Conservation (phyloP, 495 filamentous ascomycete species). For the Podospora pseudocomata region DNA sequence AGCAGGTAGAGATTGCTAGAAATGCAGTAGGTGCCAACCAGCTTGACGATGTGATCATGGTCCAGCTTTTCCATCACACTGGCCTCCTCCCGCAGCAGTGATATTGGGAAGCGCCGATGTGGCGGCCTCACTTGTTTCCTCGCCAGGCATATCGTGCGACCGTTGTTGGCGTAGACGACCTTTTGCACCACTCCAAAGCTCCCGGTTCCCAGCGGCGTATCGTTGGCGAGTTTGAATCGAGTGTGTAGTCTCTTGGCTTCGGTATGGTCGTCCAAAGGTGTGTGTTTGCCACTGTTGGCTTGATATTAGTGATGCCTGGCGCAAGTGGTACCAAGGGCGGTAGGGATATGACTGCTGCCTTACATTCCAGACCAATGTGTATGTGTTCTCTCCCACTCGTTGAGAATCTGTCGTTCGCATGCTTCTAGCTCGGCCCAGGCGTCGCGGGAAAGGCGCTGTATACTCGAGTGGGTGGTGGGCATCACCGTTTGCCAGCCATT, state of each 20-base stretch:
- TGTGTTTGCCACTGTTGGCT: slow-evolving; percentile 32
- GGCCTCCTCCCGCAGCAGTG: slow-evolving; percentile 38
- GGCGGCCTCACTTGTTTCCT: slow-evolving; percentile 29
- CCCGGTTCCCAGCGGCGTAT: slow-evolving; percentile 30
- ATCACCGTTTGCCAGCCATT: slow-evolving; percentile 35
- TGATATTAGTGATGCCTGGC: slow-evolving; percentile 6
- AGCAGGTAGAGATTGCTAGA: slow-evolving; percentile 36
- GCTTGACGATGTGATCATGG: slow-evolving; percentile 42
- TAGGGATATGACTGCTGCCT: slow-evolving; percentile 5
- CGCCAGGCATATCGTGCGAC: slow-evolving; percentile 33
- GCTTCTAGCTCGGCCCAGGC: slow-evolving; percentile 27
- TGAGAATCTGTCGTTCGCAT: slow-evolving; percentile 30
- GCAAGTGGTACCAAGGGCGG: neutral
- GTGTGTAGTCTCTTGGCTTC: slow-evolving; percentile 35
- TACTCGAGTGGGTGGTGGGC: slow-evolving; percentile 29
- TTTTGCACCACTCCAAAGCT: slow-evolving; percentile 38
- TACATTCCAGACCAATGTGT: slow-evolving; percentile 38
- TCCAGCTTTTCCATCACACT: slow-evolving; percentile 42
- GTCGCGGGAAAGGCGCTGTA: slow-evolving; percentile 26
- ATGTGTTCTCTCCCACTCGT: slow-evolving; percentile 31
- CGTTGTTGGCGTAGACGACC: slow-evolving; percentile 30
- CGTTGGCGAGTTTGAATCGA: slow-evolving; percentile 27
- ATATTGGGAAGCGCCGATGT: slow-evolving; percentile 25
- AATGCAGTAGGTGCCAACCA: slow-evolving; percentile 42
- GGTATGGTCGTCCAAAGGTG: slow-evolving; percentile 26